Conservation (phyloP, 768 basidiomycete species). For the Phanerochaete carnosa region DNA sequence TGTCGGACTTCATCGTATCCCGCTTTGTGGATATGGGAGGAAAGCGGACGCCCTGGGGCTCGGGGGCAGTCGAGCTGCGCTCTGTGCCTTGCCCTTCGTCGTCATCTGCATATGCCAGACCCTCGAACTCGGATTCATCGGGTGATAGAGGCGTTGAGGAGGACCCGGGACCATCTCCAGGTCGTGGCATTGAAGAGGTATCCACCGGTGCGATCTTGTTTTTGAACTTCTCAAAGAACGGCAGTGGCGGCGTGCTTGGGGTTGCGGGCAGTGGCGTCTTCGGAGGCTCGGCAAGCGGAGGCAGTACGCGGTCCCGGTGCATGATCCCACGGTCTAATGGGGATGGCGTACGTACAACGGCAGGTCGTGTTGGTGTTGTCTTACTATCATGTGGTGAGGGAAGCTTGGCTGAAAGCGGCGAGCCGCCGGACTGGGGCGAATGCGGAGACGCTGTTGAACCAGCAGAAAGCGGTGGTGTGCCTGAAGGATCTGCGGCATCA, state of each 20-base stretch:
- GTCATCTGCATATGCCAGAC: conserved; percentile 37
- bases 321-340: conserved; percentile 11
- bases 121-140: conserved; percentile 26
- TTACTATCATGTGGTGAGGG: conserved; percentile 16
- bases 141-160: conserved; percentile 17
- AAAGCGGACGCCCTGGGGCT: conserved; percentile 30
- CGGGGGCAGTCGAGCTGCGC: not conserved
- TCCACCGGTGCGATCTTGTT: conserved; percentile 23
- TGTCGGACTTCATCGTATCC: conserved; percentile 15
- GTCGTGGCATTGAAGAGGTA: conserved; percentile 5
- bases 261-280: conserved; percentile 20
- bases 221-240: conserved; percentile 59
- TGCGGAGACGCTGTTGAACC: conserved; percentile 22
- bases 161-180: conserved; percentile 13
- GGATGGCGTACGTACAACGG: conserved; percentile 17
- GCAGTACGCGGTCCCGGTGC: conserved; percentile 17
- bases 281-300: conserved; percentile 22
- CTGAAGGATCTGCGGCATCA: conserved; percentile 5
- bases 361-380: conserved; percentile 17
- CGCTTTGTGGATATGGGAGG: conserved; percentile 24
- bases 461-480: conserved; percentile 26
- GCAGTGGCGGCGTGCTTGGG: conserved; percentile 29
- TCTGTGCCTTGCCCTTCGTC: conserved; percentile 27
- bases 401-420: conserved; percentile 18
- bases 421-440: conserved; percentile 25